Conservation (phyloP, 768 basidiomycete genomes). For the Lentinula aciculospora region DNA sequence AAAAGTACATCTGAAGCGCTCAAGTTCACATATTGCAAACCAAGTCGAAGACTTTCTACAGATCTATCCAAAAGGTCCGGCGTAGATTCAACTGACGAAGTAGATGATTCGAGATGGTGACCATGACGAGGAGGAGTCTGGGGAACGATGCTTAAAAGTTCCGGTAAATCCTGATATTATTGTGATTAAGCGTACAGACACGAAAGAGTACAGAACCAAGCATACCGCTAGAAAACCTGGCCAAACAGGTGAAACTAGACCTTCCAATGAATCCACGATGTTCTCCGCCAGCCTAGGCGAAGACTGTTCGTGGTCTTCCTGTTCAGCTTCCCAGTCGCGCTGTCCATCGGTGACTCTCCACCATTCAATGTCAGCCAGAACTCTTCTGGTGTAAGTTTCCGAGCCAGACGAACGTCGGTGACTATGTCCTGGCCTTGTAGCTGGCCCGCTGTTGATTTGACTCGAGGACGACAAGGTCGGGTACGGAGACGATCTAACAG, state of each 20-base stretch:
- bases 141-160: conserved; percentile 52
- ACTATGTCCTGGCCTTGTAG: conserved; percentile 31
- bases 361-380: conserved; percentile 86
- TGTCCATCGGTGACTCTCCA: conserved; percentile 78
- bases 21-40: conserved; percentile 30
- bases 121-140: conserved; percentile 40
- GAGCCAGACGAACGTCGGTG: conserved; percentile 66
- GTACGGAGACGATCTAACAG: conserved; percentile 69
- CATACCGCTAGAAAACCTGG: conserved; percentile 29
- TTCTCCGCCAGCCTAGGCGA: conserved; percentile 14
- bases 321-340: conserved; percentile 38
- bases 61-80: conserved; percentile 37
- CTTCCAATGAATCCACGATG: conserved; percentile 25
- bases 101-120: conserved; percentile 38
- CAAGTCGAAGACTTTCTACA: conserved; percentile 33
- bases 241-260: conserved; percentile 32
- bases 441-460: conserved; percentile 14
- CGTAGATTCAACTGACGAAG: conserved; percentile 56
- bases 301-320: conserved; percentile 33
- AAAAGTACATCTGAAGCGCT: conserved; percentile 24
- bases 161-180: conserved; percentile 24
- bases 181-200: conserved; percentile 7
- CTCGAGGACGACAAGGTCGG: conserved; percentile 32
- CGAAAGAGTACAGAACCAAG: background rate
- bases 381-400: conserved; percentile 57